A percentile compares a stretch with the other conserved stretches of the same genome.
Conservation (phyloP, 306 rosid genomes). For the Biancaea sappan region DNA sequence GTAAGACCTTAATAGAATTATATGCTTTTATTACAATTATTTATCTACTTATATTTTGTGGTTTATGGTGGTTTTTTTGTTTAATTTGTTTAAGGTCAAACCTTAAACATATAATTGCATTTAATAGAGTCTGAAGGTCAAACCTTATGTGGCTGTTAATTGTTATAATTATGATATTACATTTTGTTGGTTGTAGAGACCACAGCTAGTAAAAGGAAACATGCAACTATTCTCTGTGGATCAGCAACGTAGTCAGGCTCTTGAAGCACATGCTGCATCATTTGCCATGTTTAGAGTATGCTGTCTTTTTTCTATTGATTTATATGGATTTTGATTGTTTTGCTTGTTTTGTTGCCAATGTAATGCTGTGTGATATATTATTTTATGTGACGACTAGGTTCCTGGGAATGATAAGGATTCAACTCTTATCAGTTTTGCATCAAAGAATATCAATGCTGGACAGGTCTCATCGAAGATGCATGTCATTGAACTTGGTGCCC, state of each 20-base stretch:
- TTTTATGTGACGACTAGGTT: conserved; percentile 50
- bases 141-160: conserved; percentile 14
- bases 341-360: conserved; percentile 22
- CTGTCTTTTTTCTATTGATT: conserved; percentile 24
- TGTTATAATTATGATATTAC: conserved; percentile 25
- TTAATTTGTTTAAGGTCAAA: too few relatives aligned
- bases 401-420: conserved; percentile 75
- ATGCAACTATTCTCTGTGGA: conserved; percentile 87
- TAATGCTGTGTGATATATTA: conserved; percentile 14
- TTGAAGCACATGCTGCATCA: conserved; percentile 91
- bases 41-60: not conserved
- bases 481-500: conserved; percentile 86
- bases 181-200: conserved; percentile 53
- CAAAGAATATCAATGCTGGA: conserved; percentile 75
- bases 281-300: conserved; percentile 69
- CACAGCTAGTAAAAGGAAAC: conserved; percentile 83
- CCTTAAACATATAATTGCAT: too few relatives aligned
- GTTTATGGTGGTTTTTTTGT: not conserved
- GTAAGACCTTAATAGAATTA: not conserved
- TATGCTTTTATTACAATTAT: not conserved
- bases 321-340: conserved; percentile 21
- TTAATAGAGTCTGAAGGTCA: not conserved
- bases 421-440: conserved; percentile 71
- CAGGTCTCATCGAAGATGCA: conserved; percentile 80
- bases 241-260: conserved; percentile 88